phyloP scores from a whole-genome alignment of 2,329 filamentous ascomycete genomes.

The Albophoma yamanashiensis region DNA sequence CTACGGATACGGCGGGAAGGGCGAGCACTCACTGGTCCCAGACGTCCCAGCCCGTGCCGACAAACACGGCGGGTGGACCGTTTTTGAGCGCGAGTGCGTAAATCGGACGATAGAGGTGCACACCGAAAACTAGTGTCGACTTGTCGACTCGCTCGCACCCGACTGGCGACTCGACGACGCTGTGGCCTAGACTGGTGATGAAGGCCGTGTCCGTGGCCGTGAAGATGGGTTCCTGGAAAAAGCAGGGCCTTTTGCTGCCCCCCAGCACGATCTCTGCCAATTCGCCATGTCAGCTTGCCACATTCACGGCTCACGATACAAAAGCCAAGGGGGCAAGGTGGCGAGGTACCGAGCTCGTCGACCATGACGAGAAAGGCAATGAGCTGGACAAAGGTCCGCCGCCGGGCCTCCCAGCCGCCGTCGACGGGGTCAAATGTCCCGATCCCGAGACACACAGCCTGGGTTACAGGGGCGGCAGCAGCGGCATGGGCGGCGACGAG shows the following conservation, averaged over 20 bases:
- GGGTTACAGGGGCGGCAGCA: slow-evolving; percentile 16
- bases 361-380: slow-evolving; percentile 40
- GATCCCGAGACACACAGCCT: slow-evolving; percentile 43
- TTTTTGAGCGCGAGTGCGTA: slow-evolving; percentile 40
- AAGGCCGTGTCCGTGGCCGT: slow-evolving; percentile 37
- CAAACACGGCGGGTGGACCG: slow-evolving; percentile 38
- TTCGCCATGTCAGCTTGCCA: background rate
- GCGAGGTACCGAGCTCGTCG: slow-evolving; percentile 26
- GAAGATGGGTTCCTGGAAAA: slow-evolving; percentile 46
- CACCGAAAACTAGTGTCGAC: slow-evolving; percentile 46
- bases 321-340: background rate
- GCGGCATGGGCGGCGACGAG: slow-evolving; percentile 17
- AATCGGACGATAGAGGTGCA: slow-evolving; percentile 46
- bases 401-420: slow-evolving; percentile 31
- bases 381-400: slow-evolving; percentile 40
- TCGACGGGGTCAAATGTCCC: slow-evolving; percentile 43
- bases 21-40: slow-evolving; percentile 37
- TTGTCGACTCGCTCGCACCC: slow-evolving; percentile 39
- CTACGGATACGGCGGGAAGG: too few species aligned
- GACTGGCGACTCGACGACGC: slow-evolving; percentile 37
- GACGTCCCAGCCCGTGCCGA: slow-evolving; percentile 43
- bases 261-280: slow-evolving; percentile 8
- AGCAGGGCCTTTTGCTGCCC: slow-evolving; percentile 24
- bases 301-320: background rate
- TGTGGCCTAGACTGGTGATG: slow-evolving; percentile 42